These are phyloP conservation scores for Nitzschia sp. DNA, from an alignment of 108 stramenopile genomes.

Conservation along the genomic window DNA sequence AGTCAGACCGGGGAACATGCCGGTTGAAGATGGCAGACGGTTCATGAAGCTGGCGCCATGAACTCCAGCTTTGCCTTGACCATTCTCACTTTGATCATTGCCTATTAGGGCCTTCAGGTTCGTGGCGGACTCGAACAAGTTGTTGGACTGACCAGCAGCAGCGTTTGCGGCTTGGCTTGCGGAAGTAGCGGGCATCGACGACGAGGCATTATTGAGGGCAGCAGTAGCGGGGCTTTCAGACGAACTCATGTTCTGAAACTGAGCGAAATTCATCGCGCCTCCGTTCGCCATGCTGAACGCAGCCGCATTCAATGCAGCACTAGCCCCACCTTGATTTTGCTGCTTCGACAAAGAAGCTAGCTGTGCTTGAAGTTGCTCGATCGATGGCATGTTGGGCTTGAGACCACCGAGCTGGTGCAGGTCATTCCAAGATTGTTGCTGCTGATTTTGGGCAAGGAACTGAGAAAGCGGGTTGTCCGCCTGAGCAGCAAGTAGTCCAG, in stretches of 20 bases:
- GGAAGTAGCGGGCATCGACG: conserved; percentile 38
- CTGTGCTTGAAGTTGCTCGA: conserved; percentile 51
- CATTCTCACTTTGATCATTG: conserved; percentile 27
- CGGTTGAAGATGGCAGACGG: conserved; percentile 38
- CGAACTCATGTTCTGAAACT: conserved; percentile 8
- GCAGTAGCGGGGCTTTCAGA: conserved; percentile 48
- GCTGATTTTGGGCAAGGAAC: conserved; percentile 41
- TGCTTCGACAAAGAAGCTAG: conserved; percentile 35
- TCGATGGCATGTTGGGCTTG: conserved; percentile 26
- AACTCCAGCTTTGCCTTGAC: conserved; percentile 6
- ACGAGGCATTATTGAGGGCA: conserved; percentile 54
- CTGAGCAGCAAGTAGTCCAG: conserved; percentile 9
- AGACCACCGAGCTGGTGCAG: conserved; percentile 29
- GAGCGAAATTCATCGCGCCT: conserved; percentile 26
- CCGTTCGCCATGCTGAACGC: conserved; percentile 19
- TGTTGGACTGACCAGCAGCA: conserved; percentile 33
- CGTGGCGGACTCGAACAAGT: conserved; percentile 50
- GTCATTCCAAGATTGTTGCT: conserved; percentile 34
- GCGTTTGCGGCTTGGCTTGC: conserved; percentile 25
- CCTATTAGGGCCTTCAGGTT: conserved; percentile 49
- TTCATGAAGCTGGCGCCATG: conserved; percentile 20
- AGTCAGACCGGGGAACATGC: conserved; percentile 41
- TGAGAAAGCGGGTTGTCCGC: conserved; percentile 30
- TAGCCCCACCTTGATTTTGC: conserved; percentile 35
- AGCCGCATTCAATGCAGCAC: conserved; percentile 28